These are phyloP conservation scores for Pneumocystis sp. DNA, from an alignment of 1,139 yeast genomes.

Conservation along the genomic window DNA sequence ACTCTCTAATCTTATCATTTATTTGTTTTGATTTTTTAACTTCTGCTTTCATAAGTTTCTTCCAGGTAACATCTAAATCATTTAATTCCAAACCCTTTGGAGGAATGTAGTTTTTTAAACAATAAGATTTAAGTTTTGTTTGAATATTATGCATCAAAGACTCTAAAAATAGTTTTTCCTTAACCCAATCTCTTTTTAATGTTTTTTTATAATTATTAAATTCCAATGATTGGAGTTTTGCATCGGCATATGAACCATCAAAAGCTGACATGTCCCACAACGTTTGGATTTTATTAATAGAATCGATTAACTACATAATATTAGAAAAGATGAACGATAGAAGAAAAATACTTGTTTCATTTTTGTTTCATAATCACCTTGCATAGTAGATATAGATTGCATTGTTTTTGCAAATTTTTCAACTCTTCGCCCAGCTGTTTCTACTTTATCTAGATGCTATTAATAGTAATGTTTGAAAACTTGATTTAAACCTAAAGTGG, in stretches of 20 bases:
- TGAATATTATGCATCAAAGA: conserved; percentile 28
- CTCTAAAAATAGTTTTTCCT: conserved; percentile 27
- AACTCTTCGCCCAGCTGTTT: conserved; percentile 29
- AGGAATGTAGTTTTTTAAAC: conserved; percentile 26
- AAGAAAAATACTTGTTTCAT: conserved; percentile 14
- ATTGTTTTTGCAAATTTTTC: conserved; percentile 28
- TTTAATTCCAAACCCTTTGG: conserved; percentile 22
- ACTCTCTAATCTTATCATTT: conserved; percentile 24
- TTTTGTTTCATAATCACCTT: conserved; percentile 25
- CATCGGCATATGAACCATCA: conserved; percentile 23
- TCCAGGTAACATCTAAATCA: conserved; percentile 26
- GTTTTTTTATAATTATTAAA: conserved; percentile 23
- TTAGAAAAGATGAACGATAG: neutral
- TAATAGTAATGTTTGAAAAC: neutral
- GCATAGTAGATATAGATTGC: conserved; percentile 25
- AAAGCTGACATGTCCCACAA: conserved; percentile 18
- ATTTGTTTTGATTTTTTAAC: conserved; percentile 24
- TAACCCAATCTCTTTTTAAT: conserved; percentile 28
- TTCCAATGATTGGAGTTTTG: conserved; percentile 21
- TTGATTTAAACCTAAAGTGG: conserved; percentile 20
- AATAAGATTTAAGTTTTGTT: conserved; percentile 28
- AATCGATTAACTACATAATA: conserved; percentile 17
- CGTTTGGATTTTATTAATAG: conserved; percentile 18
- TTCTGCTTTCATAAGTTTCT: conserved; percentile 22
- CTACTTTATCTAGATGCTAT: conserved; percentile 20